Conservation (phyloP, 1,284 basidiomycete species). For the Abortiporus biennis region DNA sequence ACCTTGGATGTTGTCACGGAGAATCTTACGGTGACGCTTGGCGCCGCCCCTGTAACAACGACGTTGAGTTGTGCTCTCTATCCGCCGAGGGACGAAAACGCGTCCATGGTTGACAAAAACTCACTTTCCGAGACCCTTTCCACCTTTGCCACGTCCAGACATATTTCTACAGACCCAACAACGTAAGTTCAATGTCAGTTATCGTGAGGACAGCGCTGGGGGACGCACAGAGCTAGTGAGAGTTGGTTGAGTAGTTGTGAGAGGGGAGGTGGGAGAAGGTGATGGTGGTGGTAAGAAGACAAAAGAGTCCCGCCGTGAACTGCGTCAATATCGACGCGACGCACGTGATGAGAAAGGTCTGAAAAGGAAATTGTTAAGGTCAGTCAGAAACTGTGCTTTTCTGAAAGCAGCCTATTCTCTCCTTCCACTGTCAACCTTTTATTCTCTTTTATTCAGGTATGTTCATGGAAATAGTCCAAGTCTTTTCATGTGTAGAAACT, state of each 20-base stretch:
- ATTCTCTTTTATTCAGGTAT: no score
- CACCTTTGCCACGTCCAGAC: constrained; percentile 61
- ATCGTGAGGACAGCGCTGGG: no score
- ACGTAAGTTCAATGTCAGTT: no score
- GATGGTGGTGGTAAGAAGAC: constrained; percentile 8
- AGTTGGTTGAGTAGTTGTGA: constrained; percentile 1
- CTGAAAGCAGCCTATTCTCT: no score
- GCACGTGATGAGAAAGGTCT: no score
- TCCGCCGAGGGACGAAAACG: not conserved
- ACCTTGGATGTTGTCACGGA: constrained; percentile 67
- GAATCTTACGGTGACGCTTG: constrained; percentile 61
- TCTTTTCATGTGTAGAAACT: no score
- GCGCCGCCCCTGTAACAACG: constrained; percentile 35
- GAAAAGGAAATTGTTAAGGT: no score
- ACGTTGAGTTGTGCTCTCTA: constrained; percentile 5
- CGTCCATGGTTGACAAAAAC: constrained; percentile 1
- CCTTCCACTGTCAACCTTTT: no score
- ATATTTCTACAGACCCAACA: constrained; percentile 26
- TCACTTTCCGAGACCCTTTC: constrained; percentile 32
- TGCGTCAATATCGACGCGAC: constrained; percentile 5
- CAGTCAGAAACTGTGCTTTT: no score
- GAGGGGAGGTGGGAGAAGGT: constrained; percentile 3
- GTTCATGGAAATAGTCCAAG: no score
- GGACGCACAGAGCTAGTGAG: not conserved
- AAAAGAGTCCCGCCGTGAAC: constrained; percentile 3